phyloP scores from a whole-genome alignment of 192 early-diverging fungal species.

The Backusella psychrophila region DNA sequence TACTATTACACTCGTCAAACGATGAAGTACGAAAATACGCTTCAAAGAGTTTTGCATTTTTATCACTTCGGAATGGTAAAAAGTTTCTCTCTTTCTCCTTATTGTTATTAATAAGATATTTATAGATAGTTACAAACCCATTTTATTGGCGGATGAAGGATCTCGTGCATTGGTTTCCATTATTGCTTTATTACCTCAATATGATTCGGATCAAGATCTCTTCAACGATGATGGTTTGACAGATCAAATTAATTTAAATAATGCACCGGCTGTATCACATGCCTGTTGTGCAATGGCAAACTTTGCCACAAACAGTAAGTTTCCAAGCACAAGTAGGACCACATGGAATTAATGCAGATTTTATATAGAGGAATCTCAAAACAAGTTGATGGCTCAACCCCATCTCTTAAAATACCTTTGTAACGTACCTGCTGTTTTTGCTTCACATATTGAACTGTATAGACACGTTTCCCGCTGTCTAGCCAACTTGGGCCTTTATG shows the following conservation, averaged over 20 bases:
- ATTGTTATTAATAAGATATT: background rate
- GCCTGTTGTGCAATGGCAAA: constrained; percentile 59
- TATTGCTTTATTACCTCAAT: constrained; percentile 10
- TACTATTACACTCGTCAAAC: constrained; percentile 40
- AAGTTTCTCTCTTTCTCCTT: background rate
- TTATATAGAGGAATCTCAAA: constrained; percentile 40
- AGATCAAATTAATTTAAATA: background rate
- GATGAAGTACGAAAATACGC: constrained; percentile 51
- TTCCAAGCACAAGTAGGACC: background rate
- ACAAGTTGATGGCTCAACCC: constrained; percentile 49
- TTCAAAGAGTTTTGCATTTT: constrained; percentile 53
- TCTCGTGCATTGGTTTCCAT: constrained; percentile 23
- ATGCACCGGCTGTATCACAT: constrained; percentile 46
- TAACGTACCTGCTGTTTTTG: constrained; percentile 38
- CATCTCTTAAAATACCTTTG: constrained; percentile 43
- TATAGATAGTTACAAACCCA: constrained; percentile 37
- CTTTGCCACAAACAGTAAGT: constrained; percentile 54
- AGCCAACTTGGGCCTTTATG: constrained; percentile 56
- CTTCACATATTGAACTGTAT: constrained; percentile 47
- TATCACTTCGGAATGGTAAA: constrained; percentile 54
- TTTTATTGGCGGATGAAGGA: constrained; percentile 30
- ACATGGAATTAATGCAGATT: too few relatives aligned
- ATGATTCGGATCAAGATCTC: background rate
- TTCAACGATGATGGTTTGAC: background rate
- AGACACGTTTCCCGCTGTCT: constrained; percentile 54